Conservation (phyloP, 2,329 filamentous ascomycete genomes). For the Fusarium robinianum region DNA sequence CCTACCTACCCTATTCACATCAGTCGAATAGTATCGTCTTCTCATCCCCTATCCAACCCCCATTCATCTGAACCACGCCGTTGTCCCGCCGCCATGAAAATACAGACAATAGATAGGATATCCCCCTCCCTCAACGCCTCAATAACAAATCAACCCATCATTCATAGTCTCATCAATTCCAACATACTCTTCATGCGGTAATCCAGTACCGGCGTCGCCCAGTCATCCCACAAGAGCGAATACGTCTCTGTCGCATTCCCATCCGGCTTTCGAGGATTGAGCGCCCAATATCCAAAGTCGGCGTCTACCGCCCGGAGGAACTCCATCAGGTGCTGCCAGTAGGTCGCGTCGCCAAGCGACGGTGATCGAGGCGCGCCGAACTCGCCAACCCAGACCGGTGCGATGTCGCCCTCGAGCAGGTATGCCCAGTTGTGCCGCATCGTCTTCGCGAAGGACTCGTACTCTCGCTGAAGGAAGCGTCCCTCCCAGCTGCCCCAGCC, state of each 20-base stretch:
- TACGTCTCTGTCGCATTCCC: constrained; percentile 63
- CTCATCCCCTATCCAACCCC: no score
- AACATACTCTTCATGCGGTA: constrained; percentile 66
- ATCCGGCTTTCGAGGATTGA: constrained; percentile 68
- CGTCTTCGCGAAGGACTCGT: constrained; percentile 63
- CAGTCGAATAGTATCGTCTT: no score
- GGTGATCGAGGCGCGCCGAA: constrained; percentile 62
- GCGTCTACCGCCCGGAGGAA: constrained; percentile 62
- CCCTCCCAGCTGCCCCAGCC: constrained; percentile 67
- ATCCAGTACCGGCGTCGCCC: constrained; percentile 64
- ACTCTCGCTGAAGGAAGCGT: constrained; percentile 63
- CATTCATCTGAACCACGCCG: no score
- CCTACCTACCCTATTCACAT: no score
- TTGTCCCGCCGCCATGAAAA: no score
- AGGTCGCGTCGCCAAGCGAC: constrained; percentile 61
- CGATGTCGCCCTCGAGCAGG: constrained; percentile 51
- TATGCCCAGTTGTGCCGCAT: constrained; percentile 71
- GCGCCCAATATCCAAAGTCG: constrained; percentile 72
- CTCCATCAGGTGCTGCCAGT: constrained; percentile 66
- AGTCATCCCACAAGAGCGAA: constrained; percentile 65
- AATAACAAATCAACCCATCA: neutral
- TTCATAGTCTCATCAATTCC: constrained; percentile 51
- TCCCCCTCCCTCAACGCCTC: constrained; percentile 12
- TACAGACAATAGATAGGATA: constrained; percentile 24
- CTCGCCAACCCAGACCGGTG: constrained; percentile 71